phyloP scores from a whole-genome alignment of 2,329 filamentous ascomycete genomes.

The Juglanconis oblonga region DNA sequence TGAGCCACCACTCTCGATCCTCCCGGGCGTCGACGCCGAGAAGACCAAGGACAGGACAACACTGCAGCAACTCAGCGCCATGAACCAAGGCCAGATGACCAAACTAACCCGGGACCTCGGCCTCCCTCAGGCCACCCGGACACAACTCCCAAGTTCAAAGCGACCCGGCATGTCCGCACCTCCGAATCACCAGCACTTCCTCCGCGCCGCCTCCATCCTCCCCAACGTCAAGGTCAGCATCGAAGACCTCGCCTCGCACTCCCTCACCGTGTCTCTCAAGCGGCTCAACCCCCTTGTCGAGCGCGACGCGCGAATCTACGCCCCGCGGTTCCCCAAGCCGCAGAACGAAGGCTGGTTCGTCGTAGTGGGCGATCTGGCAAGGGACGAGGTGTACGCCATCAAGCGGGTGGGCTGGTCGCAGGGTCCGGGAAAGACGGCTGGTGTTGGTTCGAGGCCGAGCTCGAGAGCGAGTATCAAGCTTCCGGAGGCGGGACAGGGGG shows the following conservation, averaged over 20 bases:
- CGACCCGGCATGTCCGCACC: too few relatives aligned
- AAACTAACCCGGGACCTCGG: conserved; percentile 49
- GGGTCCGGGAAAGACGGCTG: conserved; percentile 27
- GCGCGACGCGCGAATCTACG: conserved; percentile 72
- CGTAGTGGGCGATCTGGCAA: conserved; percentile 63
- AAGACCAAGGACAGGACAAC: conserved; percentile 33
- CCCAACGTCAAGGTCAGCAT: conserved; percentile 67
- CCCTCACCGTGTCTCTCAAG: conserved; percentile 60
- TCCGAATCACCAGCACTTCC: conserved; percentile 37
- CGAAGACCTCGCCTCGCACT: conserved; percentile 57
- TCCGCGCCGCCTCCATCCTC: conserved; percentile 61
- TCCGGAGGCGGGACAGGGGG: conserved; percentile 41
- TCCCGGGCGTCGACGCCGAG: conserved; percentile 65
- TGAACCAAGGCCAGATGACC: conserved; percentile 32
- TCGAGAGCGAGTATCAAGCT: conserved; percentile 60
- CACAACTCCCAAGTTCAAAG: too few relatives aligned
- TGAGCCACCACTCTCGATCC: conserved; percentile 73
- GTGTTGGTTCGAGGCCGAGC: conserved; percentile 44
- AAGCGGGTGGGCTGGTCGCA: conserved; percentile 77
- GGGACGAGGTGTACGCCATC: conserved; percentile 77
- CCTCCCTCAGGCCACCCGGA: conserved; percentile 41
- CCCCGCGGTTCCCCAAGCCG: conserved; percentile 87
- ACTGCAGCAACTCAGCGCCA: conserved; percentile 41
- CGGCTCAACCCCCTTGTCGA: conserved; percentile 66
- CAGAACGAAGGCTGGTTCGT: conserved; percentile 95